These are phyloP conservation scores for Strobilomyces dryophilus DNA, from an alignment of 768 basidiomycete species.

Conservation along the genomic window DNA sequence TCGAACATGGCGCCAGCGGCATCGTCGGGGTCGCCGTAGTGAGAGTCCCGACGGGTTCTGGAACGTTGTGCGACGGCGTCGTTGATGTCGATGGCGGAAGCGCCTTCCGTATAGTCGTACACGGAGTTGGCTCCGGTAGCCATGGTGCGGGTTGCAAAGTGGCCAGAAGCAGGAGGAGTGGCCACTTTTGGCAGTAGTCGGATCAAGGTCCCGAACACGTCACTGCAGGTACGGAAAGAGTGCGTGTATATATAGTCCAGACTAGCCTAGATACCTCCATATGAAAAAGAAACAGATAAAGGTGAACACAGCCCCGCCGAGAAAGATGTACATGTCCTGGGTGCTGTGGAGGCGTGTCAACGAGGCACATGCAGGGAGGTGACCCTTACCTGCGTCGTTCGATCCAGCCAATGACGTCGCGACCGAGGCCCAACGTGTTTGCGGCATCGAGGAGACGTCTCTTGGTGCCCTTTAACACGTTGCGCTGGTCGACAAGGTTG, in stretches of 20 bases:
- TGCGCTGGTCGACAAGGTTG: conserved; percentile 88
- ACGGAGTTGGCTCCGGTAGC: conserved; percentile 11
- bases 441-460: conserved; percentile 82
- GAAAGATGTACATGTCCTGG: conserved; percentile 94
- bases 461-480: conserved; percentile 94
- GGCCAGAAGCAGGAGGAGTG: not conserved
- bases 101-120: conserved; percentile 84
- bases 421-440: conserved; percentile 89
- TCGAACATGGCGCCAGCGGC: conserved; percentile 71
- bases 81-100: conserved; percentile 70
- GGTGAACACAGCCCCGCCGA: conserved; percentile 79
- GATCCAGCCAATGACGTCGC: conserved; percentile 96
- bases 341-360: conserved; percentile 48
- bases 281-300: conserved; percentile 93
- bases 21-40: conserved; percentile 47
- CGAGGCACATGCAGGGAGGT: not conserved
- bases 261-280: conserved; percentile 79
- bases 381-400: conserved; percentile 76
- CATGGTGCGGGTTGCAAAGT: conserved; percentile 7
- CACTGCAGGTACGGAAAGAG: not conserved
- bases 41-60: conserved; percentile 63
- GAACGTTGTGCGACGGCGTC: conserved; percentile 50
- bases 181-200: conserved; percentile 14
- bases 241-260: not conserved
- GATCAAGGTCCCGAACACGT: not conserved